Percentiles rank a stretch among this genome's conserved stretches.
These are phyloP conservation scores for Vaccinium myrtillus DNA, from an alignment of 148 eudicot species.

Conservation along the genomic window DNA sequence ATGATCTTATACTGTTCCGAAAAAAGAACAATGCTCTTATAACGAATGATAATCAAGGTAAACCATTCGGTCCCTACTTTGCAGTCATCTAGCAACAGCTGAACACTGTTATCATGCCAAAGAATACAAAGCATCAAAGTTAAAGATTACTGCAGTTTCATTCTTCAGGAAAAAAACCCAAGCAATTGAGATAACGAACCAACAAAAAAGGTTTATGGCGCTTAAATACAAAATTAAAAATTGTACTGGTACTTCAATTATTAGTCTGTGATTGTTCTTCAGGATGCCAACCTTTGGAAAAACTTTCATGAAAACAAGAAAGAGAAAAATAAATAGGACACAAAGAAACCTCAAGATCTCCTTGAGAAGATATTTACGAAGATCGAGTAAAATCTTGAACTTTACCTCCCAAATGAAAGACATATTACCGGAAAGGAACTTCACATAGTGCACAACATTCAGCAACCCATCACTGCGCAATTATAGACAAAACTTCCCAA, in stretches of 20 bases:
- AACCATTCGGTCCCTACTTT: not conserved
- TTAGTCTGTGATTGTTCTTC: constrained; percentile 13
- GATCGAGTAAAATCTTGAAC: constrained; percentile 1
- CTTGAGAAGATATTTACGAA: constrained; percentile 20
- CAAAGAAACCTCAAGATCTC: constrained; percentile 18
- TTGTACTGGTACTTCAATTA: constrained; percentile 11
- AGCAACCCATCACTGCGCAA: constrained; percentile 49
- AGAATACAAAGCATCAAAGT: not conserved
- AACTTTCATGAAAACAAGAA: not conserved
- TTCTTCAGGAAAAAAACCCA: not conserved
- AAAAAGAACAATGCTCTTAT: not conserved
- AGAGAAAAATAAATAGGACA: not conserved
- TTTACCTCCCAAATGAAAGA: constrained; percentile 13
- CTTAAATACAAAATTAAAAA: not conserved
- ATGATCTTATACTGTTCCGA: not conserved
- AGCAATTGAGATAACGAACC: not conserved
- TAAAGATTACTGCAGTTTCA: too few species aligned
- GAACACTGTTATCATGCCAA: not conserved
- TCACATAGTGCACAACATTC: not conserved
- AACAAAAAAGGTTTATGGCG: not conserved
- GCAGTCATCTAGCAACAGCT: not conserved
- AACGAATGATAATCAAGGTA: not conserved
- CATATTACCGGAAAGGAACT: constrained; percentile 1
- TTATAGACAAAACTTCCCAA: constrained; percentile 38
- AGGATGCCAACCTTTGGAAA: constrained; percentile 8